phyloP scores from a whole-genome alignment of 2,329 filamentous ascomycete genomes.

The Venturia effusa region DNA sequence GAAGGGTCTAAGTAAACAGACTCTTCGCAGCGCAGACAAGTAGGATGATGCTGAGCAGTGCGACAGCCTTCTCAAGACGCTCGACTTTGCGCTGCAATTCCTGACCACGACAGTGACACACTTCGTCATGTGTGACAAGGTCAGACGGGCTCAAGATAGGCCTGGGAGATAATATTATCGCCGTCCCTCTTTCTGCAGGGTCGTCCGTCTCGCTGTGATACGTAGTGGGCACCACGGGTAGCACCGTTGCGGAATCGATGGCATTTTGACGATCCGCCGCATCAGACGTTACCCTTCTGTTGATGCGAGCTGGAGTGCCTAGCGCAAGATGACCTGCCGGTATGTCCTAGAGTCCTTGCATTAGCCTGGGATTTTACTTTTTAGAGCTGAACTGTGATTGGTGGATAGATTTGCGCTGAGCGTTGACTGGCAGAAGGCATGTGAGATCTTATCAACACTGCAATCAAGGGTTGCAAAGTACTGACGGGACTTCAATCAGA shows the following conservation, averaged over 20 bases:
- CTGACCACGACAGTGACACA: not conserved
- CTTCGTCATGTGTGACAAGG: not conserved
- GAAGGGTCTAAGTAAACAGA: not conserved
- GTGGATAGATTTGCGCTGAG: not conserved
- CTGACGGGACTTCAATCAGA: not conserved
- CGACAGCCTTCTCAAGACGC: not conserved
- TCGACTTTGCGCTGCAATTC: not conserved
- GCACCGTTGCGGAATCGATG: not conserved
- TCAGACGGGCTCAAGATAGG: not conserved
- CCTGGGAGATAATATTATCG: not conserved
- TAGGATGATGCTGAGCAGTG: not conserved
- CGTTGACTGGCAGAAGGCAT: not conserved
- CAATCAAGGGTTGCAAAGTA: not conserved
- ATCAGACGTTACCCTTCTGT: conserved; percentile 14
- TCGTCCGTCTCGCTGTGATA: not conserved
- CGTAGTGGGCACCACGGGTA: not conserved
- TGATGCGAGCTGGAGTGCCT: conserved; percentile 11
- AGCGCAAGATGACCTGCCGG: conserved; percentile 17
- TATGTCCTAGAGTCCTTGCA: conserved; percentile 18
- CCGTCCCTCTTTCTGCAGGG: not conserved
- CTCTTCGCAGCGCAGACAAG: not conserved
- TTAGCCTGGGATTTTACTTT: not conserved
- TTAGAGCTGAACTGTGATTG: not conserved
- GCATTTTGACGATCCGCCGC: conserved; percentile 20
- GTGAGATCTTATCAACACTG: not conserved